Conservation (phyloP, 1,139 yeast species). For the Candida tunisiensis region DNA sequence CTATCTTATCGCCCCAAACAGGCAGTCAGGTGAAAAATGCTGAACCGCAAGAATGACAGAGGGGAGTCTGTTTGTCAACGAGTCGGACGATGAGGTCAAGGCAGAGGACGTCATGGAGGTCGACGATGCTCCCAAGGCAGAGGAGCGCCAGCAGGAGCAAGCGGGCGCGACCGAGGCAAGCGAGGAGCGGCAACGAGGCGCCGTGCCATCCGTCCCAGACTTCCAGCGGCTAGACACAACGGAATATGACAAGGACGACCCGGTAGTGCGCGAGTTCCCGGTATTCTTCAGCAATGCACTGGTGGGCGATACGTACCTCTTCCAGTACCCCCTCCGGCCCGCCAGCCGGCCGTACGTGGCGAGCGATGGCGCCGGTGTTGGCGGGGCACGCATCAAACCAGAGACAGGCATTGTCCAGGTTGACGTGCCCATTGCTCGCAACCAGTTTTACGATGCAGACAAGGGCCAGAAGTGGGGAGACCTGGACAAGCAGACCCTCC, state of each 20-base stretch:
- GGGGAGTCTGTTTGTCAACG: slow-evolving; percentile 1
- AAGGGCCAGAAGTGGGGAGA: slow-evolving; percentile 50
- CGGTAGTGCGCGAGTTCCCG: slow-evolving; percentile 64
- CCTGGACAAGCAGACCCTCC: slow-evolving; percentile 41
- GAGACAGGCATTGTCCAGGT: slow-evolving; percentile 45
- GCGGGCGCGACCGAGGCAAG: too few species aligned
- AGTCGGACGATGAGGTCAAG: slow-evolving; percentile 1
- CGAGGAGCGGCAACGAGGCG: too few species aligned
- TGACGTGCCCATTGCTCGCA: slow-evolving; percentile 52
- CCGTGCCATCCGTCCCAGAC: too few species aligned
- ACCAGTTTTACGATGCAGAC: slow-evolving; percentile 43
- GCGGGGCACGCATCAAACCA: slow-evolving; percentile 42
- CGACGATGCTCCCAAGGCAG: slow-evolving; percentile 5
- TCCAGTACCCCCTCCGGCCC: slow-evolving; percentile 67
- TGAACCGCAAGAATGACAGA: too few species aligned
- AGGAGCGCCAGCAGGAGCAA: too few species aligned
- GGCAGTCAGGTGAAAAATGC: too few species aligned
- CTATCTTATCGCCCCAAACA: too few species aligned
- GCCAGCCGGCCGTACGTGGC: slow-evolving; percentile 28
- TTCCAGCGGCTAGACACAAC: too few species aligned
- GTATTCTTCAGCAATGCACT: slow-evolving; percentile 27
- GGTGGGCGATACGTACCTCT: slow-evolving; percentile 10
- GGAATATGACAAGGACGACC: slow-evolving; percentile 42
- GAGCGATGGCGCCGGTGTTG: slow-evolving; percentile 24
- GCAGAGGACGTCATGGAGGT: slow-evolving; percentile 2